Conservation (phyloP, 108 stramenopile species). For the Pseudonitzschia multiseries region DNA sequence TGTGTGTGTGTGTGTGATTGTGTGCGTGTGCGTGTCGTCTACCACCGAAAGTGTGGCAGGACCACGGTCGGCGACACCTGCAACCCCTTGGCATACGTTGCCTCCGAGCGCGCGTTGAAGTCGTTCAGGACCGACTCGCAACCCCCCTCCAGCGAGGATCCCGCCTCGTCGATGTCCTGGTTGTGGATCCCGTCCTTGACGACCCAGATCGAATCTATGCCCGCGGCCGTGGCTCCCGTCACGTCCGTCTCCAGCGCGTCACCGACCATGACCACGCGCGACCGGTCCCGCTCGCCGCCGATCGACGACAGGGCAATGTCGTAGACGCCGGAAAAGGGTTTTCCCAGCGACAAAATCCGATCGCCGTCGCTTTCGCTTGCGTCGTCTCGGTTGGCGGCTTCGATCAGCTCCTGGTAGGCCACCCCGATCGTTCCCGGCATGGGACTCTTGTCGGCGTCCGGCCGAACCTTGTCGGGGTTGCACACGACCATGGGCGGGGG, state of each 20-base stretch:
- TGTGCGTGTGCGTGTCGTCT: neutral
- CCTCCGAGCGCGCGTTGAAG: slow-evolving; percentile 48
- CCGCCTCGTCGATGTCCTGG: slow-evolving; percentile 36
- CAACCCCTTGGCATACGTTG: slow-evolving; percentile 38
- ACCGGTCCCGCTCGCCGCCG: neutral
- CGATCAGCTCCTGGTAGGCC: slow-evolving; percentile 59
- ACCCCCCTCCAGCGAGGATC: slow-evolving; percentile 31
- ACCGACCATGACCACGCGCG: slow-evolving; percentile 69
- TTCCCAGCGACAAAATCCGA: slow-evolving; percentile 72
- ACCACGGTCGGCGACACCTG: slow-evolving; percentile 27
- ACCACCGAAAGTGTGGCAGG: slow-evolving; percentile 43
- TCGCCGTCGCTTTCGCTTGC: slow-evolving; percentile 9
- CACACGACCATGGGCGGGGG: slow-evolving; percentile 87
- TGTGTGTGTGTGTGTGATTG: no score
- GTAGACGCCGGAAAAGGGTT: slow-evolving; percentile 79
- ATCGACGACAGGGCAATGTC: slow-evolving; percentile 50
- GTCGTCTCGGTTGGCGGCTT: slow-evolving; percentile 11
- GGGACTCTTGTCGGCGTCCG: slow-evolving; percentile 67
- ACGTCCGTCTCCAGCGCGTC: slow-evolving; percentile 89
- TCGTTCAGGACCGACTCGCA: slow-evolving; percentile 39
- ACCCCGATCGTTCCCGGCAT: slow-evolving; percentile 92
- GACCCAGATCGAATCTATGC: slow-evolving; percentile 69
- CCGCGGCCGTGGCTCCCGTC: slow-evolving; percentile 49
- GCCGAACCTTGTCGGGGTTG: slow-evolving; percentile 90
- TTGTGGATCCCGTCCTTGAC: slow-evolving; percentile 69